phyloP scores from a whole-genome alignment of 257 asterid species.

The Nicotiana sylvestris region DNA sequence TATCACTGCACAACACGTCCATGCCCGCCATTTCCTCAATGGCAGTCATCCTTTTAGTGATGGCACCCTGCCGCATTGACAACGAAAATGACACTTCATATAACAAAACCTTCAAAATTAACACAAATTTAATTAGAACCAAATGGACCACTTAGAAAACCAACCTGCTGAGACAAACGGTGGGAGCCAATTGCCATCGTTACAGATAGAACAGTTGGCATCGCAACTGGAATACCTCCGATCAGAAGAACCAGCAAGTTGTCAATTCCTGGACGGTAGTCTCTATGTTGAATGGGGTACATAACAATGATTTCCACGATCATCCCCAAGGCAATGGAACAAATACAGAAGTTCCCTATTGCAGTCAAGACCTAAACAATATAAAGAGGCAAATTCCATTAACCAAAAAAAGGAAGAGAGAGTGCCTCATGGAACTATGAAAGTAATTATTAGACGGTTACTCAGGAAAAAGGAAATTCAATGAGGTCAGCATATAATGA shows the following conservation, averaged over 20 bases:
- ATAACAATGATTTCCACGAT: constrained; percentile 74
- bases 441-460: not conserved
- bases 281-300: constrained; percentile 87
- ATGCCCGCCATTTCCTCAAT: constrained; percentile 99
- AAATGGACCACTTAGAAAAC: not conserved
- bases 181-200: constrained; percentile 98
- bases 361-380: constrained; percentile 79
- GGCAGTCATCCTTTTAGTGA: constrained; percentile 94
- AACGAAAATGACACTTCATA: not conserved
- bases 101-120: not conserved
- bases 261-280: constrained; percentile 90
- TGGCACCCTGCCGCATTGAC: constrained; percentile 65
- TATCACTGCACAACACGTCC: constrained; percentile 97
- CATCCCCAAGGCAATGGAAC: constrained; percentile 94
- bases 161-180: constrained; percentile 90
- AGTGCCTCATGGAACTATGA: not conserved
- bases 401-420: not conserved
- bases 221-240: constrained; percentile 94
- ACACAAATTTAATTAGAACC: not conserved
- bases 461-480: not conserved
- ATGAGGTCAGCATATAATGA: not conserved
- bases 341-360: constrained; percentile 91
- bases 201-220: constrained; percentile 95
- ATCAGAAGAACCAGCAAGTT: constrained; percentile 92
- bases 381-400: not conserved